Evolutionary conservation across 805 yeast genomes (phyloP).

Genomic region (Torulaspora quercuum): DNA sequence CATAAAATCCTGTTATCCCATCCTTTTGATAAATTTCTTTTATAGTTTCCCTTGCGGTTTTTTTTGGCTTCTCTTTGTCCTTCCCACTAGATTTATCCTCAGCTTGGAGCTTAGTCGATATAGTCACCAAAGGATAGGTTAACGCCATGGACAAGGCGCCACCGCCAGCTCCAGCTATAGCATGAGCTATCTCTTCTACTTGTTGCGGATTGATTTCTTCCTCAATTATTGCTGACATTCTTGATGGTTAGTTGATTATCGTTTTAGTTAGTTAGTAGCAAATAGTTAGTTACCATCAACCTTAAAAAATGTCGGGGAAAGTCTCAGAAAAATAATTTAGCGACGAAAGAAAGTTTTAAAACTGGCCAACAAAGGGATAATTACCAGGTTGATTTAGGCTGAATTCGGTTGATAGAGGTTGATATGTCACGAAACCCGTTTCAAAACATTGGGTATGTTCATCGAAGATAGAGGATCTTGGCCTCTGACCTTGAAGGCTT

Average conservation of each 20-base stretch:
- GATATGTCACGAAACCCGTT: conserved; percentile 20
- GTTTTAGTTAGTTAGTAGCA: no score
- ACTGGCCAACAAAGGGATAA: no score
- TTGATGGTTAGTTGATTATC: neutral
- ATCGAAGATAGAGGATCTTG: neutral
- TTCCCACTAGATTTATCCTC: conserved; percentile 24
- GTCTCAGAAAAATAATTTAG: no score
- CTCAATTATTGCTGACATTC: conserved; percentile 8
- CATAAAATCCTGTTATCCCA: conserved; percentile 67
- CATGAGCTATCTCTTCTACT: conserved; percentile 58
- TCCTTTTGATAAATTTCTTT: conserved; percentile 50
- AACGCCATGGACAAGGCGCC: conserved; percentile 84
- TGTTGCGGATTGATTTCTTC: conserved; percentile 33
- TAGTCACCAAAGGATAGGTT: conserved; percentile 84
- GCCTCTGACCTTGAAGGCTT: neutral
- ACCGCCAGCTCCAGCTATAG: conserved; percentile 92
- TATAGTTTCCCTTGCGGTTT: conserved; percentile 39
- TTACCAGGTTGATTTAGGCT: no score
- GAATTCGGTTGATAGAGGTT: no score
- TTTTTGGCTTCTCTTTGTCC: conserved; percentile 16
- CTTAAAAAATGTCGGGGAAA: no score
- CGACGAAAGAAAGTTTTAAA: no score
- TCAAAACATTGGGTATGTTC: conserved; percentile 33
- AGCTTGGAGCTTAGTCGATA: conserved; percentile 82
- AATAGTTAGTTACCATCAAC: no score